Conservation (phyloP, 805 yeast species). For the Suhomyces tanzawaensis region DNA sequence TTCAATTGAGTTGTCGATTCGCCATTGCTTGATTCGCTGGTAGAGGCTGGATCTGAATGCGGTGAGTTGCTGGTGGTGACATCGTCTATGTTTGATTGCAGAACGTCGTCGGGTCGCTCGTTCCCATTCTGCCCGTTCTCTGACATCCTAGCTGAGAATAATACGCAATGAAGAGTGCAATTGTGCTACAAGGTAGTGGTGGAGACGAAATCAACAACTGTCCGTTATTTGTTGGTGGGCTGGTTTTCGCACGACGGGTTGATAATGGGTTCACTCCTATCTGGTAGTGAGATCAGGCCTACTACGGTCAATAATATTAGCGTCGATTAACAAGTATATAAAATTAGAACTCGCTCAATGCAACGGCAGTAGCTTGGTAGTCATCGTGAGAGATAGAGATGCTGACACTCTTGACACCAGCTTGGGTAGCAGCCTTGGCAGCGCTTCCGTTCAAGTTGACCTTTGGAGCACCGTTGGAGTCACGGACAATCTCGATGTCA, state of each 20-base stretch:
- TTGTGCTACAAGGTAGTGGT: neutral
- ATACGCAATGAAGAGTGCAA: too few species aligned
- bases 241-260: too few species aligned
- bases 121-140: neutral
- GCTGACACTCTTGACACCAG: constrained; percentile 68
- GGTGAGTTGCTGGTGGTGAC: neutral
- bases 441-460: constrained; percentile 81
- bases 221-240: neutral
- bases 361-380: constrained; percentile 96
- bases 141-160: neutral
- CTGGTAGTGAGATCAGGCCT: too few species aligned
- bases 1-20: too few species aligned
- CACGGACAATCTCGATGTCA: constrained; percentile 84
- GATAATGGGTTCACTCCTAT: too few species aligned
- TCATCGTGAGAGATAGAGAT: constrained; percentile 97
- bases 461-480: constrained; percentile 73
- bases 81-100: too few species aligned
- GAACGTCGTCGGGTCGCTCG: neutral
- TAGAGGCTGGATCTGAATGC: too few species aligned
- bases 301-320: neutral
- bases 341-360: constrained; percentile 65
- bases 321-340: too few species aligned
- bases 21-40: too few species aligned
- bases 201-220: neutral
- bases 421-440: constrained; percentile 61